Conservation (phyloP, 169 alveolate species). For the Plasmodium coatneyi region DNA sequence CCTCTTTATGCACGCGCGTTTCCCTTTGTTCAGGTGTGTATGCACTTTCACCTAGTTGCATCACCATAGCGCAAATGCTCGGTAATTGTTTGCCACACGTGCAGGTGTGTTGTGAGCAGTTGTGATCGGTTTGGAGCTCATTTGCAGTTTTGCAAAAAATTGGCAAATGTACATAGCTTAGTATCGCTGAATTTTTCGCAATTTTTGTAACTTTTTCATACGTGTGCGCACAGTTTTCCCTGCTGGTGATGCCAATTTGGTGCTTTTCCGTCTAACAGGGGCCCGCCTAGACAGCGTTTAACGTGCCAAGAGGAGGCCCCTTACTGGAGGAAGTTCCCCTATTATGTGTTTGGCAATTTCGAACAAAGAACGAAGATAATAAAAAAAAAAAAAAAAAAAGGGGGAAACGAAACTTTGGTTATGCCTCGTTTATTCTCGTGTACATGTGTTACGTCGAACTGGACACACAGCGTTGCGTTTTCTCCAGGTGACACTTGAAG, state of each 20-base stretch:
- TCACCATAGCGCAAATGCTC: neutral
- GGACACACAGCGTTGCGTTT: neutral
- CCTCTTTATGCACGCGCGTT: neutral
- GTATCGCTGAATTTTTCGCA: neutral
- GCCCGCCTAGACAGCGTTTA: neutral
- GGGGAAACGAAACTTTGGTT: neutral
- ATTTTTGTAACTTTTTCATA: neutral
- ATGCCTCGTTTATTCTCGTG: neutral
- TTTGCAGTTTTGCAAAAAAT: neutral
- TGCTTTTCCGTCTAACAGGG: neutral
- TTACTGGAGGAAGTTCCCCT: neutral
- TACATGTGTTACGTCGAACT: neutral
- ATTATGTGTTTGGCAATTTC: too few species aligned
- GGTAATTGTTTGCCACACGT: neutral
- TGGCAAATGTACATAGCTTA: neutral
- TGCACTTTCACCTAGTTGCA: neutral
- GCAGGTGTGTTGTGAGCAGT: neutral
- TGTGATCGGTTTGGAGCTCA: neutral
- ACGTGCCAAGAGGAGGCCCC: neutral
- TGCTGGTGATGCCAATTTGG: neutral
- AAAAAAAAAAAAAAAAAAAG: neutral
- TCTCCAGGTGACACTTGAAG: neutral
- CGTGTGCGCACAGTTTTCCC: neutral
- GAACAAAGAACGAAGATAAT: neutral
- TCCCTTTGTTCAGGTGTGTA: neutral